Evolutionary conservation across 2,329 filamentous ascomycete genomes (phyloP), one percentile per base, ranked within the genome.

Genomic region (Pseudophaeomoniella oleicola): DNA sequence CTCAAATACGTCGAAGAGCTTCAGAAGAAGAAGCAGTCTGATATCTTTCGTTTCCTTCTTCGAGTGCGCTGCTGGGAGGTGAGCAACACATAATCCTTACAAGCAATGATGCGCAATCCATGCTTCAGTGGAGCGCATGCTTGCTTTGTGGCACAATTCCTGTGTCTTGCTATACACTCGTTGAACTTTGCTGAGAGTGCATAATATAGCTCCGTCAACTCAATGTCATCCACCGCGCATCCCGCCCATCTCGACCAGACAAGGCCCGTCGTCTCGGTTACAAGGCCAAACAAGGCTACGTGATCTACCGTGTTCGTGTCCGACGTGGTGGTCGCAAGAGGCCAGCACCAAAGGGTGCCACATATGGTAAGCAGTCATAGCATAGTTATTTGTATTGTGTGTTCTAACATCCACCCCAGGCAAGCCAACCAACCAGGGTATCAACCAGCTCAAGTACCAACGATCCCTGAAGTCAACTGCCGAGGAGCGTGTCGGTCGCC

Each of bases 371-470:
- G 81, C 32, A 36, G 22, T 38, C 15, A 19, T 29, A 42, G 36
- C 45, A 42, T 50, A 57, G 47, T 57, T 44, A 37, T 19, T 15
- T 30, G 22, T 39, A 42, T 34, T 29, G 5, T n/a, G n/a, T n/a
- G n/a, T n/a, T n/a, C n/a, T n/a, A n/a, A 39, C 16, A 30, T n/a
- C 19, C 42, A 39, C 22, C 46, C 62, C 60, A 94, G 87, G 90
- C 78, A 98, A 98, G 78, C 90, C 90, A 65, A 98, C 90, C 80
- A 98, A 96, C 84, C 87, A 94, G 78, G 90, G 90, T 85, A 76
- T 98, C 57, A 98, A 98, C 81, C 90, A 98, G 78, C 86, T 98
- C 66, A 98, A 98, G 79, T 98, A 96, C 82, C 92, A 98, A 80
- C 85, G 88, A 66, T 96, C 90, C 53, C 87, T 96, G 65, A 82